Conservation (phyloP, 257 asterid genomes). For the Scutellaria baicalensis region DNA sequence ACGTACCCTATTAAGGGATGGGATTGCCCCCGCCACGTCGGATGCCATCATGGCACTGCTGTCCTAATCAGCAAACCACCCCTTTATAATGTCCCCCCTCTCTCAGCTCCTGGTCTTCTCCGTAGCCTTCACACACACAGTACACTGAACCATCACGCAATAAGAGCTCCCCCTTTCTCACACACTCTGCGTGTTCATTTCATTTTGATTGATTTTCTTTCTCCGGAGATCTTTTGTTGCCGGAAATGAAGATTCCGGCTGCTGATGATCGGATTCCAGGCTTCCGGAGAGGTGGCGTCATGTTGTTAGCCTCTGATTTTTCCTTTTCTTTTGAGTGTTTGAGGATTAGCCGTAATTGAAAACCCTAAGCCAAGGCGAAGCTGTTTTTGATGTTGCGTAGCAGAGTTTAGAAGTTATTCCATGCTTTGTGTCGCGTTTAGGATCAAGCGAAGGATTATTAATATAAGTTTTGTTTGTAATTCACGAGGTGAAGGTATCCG, state of each 20-base stretch:
- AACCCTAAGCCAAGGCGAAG: slow-evolving; percentile 37
- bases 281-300: slow-evolving; percentile 31
- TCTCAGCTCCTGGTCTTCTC: not conserved
- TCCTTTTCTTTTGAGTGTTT: not conserved
- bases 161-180: slow-evolving; percentile 12
- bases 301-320: not conserved
- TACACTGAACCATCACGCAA: slow-evolving; percentile 20
- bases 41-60: slow-evolving; percentile 7
- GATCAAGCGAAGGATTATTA: slow-evolving; percentile 18
- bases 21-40: slow-evolving; percentile 26
- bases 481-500: slow-evolving; percentile 25
- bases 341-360: slow-evolving; percentile 20
- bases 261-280: slow-evolving; percentile 15
- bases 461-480: slow-evolving; percentile 8
- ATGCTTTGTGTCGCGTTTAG: slow-evolving; percentile 34
- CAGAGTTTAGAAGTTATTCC: slow-evolving; percentile 48
- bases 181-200: slow-evolving; percentile 13
- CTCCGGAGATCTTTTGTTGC: slow-evolving; percentile 3
- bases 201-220: not conserved
- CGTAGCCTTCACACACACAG: slow-evolving; percentile 12
- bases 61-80: slow-evolving; percentile 34
- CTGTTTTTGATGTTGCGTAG: slow-evolving; percentile 14
- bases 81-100: slow-evolving; percentile 13
- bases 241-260: slow-evolving; percentile 34
- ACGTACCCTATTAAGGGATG: slow-evolving; percentile 24